These are phyloP conservation scores for Globisporangium acanthophoron DNA, from an alignment of 352 stramenopile genomes.

Conservation along the genomic window DNA sequence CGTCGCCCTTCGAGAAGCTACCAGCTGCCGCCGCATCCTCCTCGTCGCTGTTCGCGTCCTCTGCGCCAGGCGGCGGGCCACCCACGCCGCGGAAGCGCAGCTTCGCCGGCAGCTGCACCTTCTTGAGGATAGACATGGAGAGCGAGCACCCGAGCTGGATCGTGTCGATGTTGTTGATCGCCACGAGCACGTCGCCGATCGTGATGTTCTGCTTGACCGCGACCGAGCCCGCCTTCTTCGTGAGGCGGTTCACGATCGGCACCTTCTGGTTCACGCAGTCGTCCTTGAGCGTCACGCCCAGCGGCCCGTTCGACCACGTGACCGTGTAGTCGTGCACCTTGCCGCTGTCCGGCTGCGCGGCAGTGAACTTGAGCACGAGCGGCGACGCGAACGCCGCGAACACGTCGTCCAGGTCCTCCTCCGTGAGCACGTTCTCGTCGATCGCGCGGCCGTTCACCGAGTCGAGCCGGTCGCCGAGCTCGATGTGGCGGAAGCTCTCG, in stretches of 20 bases:
- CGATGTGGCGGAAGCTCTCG: constrained; percentile 77
- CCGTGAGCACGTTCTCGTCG: constrained; percentile 48
- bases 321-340: constrained; percentile 84
- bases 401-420: constrained; percentile 68
- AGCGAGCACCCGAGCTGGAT: constrained; percentile 84
- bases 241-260: constrained; percentile 83
- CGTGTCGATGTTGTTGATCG: constrained; percentile 89
- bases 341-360: constrained; percentile 40
- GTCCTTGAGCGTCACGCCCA: constrained; percentile 83
- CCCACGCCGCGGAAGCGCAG: constrained; percentile 81
- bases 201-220: constrained; percentile 87
- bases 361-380: constrained; percentile 83
- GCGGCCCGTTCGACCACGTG: constrained; percentile 81
- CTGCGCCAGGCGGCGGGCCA: constrained; percentile 30
- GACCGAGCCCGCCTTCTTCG: constrained; percentile 81
- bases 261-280: constrained; percentile 81
- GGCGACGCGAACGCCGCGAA: constrained; percentile 68
- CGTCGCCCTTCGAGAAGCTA: constrained; percentile 7
- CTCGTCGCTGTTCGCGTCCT: constrained; percentile 16
- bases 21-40: not conserved
- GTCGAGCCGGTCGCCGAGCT: constrained; percentile 56
- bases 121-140: constrained; percentile 88
- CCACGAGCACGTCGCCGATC: constrained; percentile 79
- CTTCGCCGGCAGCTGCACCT: constrained; percentile 80
- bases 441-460: constrained; percentile 74